A percentile compares a stretch with the other conserved stretches of the same genome.
phyloP scores from a whole-genome alignment of 108 stramenopile genomes.

The Cyclostephanos invisitatus region DNA sequence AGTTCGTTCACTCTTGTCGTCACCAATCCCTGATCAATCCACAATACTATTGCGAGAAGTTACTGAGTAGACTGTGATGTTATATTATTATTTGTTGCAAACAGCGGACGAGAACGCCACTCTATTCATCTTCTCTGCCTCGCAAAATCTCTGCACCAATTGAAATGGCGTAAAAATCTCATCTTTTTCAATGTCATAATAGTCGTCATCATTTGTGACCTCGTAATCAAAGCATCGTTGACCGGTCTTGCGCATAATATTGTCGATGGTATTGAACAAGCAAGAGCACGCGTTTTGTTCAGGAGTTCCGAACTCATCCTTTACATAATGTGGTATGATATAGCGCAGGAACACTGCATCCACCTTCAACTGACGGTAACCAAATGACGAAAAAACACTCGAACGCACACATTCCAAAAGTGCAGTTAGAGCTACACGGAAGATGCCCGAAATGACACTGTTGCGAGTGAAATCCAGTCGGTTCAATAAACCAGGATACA shows the following conservation, averaged over 20 bases:
- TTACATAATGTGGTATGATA: conserved; percentile 78
- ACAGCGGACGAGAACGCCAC: conserved; percentile 17
- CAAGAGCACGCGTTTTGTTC: conserved; percentile 49
- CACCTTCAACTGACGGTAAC: conserved; percentile 75
- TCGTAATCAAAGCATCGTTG: conserved; percentile 54
- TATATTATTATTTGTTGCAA: neutral
- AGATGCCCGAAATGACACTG: conserved; percentile 55
- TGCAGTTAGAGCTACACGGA: conserved; percentile 67
- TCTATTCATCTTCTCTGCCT: conserved; percentile 18
- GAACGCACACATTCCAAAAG: conserved; percentile 65
- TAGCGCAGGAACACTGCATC: conserved; percentile 74
- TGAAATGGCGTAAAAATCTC: conserved; percentile 47
- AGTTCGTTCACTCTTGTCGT: neutral
- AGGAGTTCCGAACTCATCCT: conserved; percentile 60
- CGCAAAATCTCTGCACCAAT: conserved; percentile 36
- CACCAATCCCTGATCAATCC: neutral
- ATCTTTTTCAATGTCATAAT: conserved; percentile 49
- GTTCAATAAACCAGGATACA: conserved; percentile 66
- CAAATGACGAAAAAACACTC: conserved; percentile 55
- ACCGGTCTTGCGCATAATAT: conserved; percentile 54
- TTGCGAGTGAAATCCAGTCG: conserved; percentile 57
- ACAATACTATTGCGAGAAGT: neutral
- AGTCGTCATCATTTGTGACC: conserved; percentile 47
- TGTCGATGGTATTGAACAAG: conserved; percentile 52
- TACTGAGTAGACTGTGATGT: neutral